Base-by-base conservation (phyloP, 1,139 yeast species). In the Lodderomyces jiufengensis region DNA sequence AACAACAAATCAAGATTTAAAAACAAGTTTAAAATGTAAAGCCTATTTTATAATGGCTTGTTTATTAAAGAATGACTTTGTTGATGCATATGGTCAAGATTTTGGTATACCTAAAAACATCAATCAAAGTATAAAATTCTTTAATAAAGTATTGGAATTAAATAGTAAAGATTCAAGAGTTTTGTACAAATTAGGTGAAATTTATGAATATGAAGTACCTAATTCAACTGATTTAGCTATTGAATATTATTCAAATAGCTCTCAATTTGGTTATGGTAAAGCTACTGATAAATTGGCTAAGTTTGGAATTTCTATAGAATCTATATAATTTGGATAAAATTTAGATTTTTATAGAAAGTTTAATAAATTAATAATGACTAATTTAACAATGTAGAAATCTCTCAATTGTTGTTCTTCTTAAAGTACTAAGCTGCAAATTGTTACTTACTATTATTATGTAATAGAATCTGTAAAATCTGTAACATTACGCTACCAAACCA, bases 261-360 rank as follows among this genome's bases (percentile, higher is more conserved):
- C 75, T 22, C 62, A 57, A 48, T 49, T 59, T 34, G 75, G 75
- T 5, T 70, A 70, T 45, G 66, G 67, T 45, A 54, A 64, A 36
- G 74, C 74, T 13, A 69, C 69, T 40, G 66, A 57, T 46, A 64
- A 67, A 44, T 59, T 70, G 47, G 35, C 35, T n/a, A 32, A 32
- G 24, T 32, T 27, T 27, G 35, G 35, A 7, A 27, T 32, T 10
- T 26, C 27, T 12, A 22, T 32, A 24, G 31, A 32, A 32, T 18
- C 29, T 9, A 20, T 31, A 30, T 28, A 20, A 24, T 18, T 13
- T 14, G 3, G 16, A 15, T n/a, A n/a, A n/a, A n/a, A n/a, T n/a
- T n/a, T 11, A 7, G 10, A 9, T 25, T n/a, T 16, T 27, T 16
- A 16, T 5, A 18, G 12, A 3, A 4, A 7, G 27, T 37, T 41